A percentile compares a stretch with the other conserved stretches of the same genome.
Evolutionary conservation across 1,284 basidiomycete genomes (phyloP).

Genomic region (Malassezia cuniculi): DNA sequence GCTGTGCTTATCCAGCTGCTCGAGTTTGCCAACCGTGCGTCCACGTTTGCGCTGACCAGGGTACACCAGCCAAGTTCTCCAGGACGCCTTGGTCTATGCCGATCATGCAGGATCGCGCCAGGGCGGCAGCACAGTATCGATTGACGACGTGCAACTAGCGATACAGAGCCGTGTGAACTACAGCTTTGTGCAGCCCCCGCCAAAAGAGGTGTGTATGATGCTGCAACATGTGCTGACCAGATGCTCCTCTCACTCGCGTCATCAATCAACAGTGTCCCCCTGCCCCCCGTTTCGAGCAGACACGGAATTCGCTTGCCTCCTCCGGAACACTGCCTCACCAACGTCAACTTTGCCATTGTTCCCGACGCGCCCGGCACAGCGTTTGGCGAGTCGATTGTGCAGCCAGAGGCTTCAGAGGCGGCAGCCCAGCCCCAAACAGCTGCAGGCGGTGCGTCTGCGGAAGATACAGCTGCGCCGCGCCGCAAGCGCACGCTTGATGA

Average conservation of each 20-base stretch:
- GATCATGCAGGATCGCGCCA: slow-evolving; percentile 59
- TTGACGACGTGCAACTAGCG: slow-evolving; percentile 79
- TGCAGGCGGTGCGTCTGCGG: not conserved
- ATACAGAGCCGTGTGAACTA: slow-evolving; percentile 86
- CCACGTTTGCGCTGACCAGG: slow-evolving; percentile 36
- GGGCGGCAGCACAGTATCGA: slow-evolving; percentile 49
- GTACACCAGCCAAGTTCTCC: slow-evolving; percentile 80
- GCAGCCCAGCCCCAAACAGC: not conserved
- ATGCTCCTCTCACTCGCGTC: slow-evolving; percentile 77
- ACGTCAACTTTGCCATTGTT: slow-evolving; percentile 82
- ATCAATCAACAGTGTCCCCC: slow-evolving; percentile 73
- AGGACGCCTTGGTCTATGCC: slow-evolving; percentile 78
- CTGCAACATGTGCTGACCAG: slow-evolving; percentile 47
- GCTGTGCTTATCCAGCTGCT: slow-evolving; percentile 85
- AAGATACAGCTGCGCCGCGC: slow-evolving; percentile 15
- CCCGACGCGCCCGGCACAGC: slow-evolving; percentile 57
- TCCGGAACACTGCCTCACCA: slow-evolving; percentile 65
- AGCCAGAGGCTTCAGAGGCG: slow-evolving; percentile 1
- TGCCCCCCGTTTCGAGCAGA: slow-evolving; percentile 84
- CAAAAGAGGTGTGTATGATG: slow-evolving; percentile 66
- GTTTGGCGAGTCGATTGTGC: slow-evolving; percentile 8
- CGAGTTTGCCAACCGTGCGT: slow-evolving; percentile 74
- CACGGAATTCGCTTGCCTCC: slow-evolving; percentile 85
- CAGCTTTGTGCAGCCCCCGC: slow-evolving; percentile 81
- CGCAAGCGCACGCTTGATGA: slow-evolving; percentile 38